Percentiles rank a stretch among this genome's conserved stretches.
Evolutionary conservation across 148 eudicot genomes (phyloP).

Genomic region (Rhododendron kiyosumense): DNA sequence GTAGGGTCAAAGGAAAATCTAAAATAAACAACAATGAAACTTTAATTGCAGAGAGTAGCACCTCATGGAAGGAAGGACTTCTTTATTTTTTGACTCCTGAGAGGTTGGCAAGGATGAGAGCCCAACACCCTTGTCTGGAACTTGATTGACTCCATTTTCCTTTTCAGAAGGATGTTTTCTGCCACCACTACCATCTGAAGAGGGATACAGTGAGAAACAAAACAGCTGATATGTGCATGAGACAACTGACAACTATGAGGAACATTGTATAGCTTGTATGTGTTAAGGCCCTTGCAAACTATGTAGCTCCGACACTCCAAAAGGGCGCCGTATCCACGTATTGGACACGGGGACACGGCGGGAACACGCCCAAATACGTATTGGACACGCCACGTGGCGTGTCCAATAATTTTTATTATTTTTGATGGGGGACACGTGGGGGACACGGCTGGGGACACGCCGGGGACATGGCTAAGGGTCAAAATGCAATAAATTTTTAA

Average conservation of each 20-base stretch:
- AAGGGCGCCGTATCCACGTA: no score
- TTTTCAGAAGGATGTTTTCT: slow-evolving; percentile 35
- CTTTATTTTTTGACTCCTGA: slow-evolving; percentile 39
- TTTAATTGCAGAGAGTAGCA: slow-evolving; percentile 10
- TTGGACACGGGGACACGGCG: no score
- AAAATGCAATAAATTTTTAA: no score
- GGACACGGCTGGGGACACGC: no score
- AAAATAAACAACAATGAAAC: neutral
- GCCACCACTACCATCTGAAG: slow-evolving; percentile 51
- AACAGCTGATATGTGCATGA: neutral
- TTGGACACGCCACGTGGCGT: no score
- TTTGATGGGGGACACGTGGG: no score
- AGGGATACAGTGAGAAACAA: neutral
- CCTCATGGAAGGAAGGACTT: slow-evolving; percentile 38
- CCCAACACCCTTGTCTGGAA: slow-evolving; percentile 28
- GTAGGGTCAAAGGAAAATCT: neutral
- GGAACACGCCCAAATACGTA: no score
- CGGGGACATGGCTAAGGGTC: no score
- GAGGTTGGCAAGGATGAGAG: slow-evolving; percentile 28
- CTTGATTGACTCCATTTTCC: slow-evolving; percentile 49
- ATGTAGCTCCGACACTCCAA: no score
- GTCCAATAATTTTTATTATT: no score
- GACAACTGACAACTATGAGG: neutral
- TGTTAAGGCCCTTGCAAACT: neutral
- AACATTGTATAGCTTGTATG: neutral